Conservation (phyloP, 108 stramenopile genomes). For the Cyclotella atomus region DNA sequence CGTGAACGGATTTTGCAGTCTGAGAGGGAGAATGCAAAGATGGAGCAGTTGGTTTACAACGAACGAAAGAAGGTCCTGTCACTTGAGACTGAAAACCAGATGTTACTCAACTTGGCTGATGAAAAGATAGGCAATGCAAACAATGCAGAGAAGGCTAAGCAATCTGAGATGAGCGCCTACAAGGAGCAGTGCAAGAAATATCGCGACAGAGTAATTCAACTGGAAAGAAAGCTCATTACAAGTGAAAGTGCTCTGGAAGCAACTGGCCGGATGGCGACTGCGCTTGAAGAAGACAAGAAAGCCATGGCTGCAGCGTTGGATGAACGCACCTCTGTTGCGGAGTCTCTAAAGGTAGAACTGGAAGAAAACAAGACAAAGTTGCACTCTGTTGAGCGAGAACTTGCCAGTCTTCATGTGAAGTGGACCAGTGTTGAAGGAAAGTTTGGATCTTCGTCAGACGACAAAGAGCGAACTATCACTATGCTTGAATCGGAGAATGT, state of each 20-base stretch:
- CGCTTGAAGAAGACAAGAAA: conserved; percentile 34
- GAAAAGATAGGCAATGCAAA: conserved; percentile 29
- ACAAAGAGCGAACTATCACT: conserved; percentile 12
- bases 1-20: conserved; percentile 34
- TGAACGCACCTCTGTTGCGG: background rate
- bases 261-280: conserved; percentile 16
- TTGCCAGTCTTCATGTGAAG: conserved; percentile 11
- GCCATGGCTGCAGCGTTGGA: conserved; percentile 10
- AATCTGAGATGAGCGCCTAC: conserved; percentile 34
- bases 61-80: conserved; percentile 33
- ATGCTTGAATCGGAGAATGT: conserved; percentile 38
- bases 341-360: conserved; percentile 5
- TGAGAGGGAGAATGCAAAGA: conserved; percentile 33
- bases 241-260: conserved; percentile 33
- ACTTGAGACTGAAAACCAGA: conserved; percentile 40
- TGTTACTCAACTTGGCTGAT: conserved; percentile 36
- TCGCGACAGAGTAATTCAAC: conserved; percentile 36
- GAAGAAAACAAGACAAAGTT: conserved; percentile 19
- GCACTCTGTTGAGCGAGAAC: conserved; percentile 11
- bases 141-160: conserved; percentile 18
- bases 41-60: conserved; percentile 30
- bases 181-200: conserved; percentile 49
- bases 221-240: conserved; percentile 30
- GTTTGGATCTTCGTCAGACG: too few relatives aligned
- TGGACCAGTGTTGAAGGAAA: conserved; percentile 7